These are phyloP conservation scores for Cystobasidium sp. DNA, from an alignment of 1,284 basidiomycete species.

Conservation along the genomic window DNA sequence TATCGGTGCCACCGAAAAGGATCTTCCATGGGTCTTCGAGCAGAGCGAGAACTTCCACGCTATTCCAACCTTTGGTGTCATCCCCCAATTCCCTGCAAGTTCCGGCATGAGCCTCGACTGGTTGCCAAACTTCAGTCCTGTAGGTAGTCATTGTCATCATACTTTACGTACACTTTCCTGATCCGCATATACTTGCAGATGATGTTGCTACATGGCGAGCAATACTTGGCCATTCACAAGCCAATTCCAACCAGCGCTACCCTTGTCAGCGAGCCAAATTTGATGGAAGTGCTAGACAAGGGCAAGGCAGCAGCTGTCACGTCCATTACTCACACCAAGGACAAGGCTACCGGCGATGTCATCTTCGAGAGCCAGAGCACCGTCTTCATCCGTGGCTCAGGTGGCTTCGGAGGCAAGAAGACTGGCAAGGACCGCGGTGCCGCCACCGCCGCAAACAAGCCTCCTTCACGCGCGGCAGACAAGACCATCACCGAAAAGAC, in stretches of 20 bases:
- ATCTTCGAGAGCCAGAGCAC: slow-evolving; percentile 94
- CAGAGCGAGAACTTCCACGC: slow-evolving; percentile 82
- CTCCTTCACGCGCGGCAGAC: slow-evolving; percentile 82
- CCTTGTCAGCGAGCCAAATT: slow-evolving; percentile 73
- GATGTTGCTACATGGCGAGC: slow-evolving; percentile 97
- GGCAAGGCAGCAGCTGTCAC: slow-evolving; percentile 89
- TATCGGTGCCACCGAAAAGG: slow-evolving; percentile 89
- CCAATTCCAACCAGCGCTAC: slow-evolving; percentile 85
- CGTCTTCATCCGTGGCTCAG: slow-evolving; percentile 88
- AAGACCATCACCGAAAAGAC: slow-evolving; percentile 87
- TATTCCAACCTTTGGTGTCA: slow-evolving; percentile 91
- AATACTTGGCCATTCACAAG: slow-evolving; percentile 86
- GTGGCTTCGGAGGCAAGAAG: slow-evolving; percentile 93
- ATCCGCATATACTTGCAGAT: slow-evolving; percentile 63
- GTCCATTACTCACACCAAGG: slow-evolving; percentile 73
- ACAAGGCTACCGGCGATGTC: slow-evolving; percentile 75
- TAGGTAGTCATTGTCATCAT: slow-evolving; percentile 57
- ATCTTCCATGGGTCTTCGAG: slow-evolving; percentile 91
- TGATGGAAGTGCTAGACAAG: slow-evolving; percentile 82
- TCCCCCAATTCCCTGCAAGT: slow-evolving; percentile 85
- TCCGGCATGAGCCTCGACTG: slow-evolving; percentile 72
- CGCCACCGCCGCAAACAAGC: slow-evolving; percentile 80
- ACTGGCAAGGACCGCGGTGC: slow-evolving; percentile 84
- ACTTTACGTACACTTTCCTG: slow-evolving; percentile 49
- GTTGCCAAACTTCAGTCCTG: slow-evolving; percentile 93